Evolutionary conservation across 306 rosid genomes (phyloP), one percentile per base, ranked within the genome.

Genomic region (Gillenia trifoliata): DNA sequence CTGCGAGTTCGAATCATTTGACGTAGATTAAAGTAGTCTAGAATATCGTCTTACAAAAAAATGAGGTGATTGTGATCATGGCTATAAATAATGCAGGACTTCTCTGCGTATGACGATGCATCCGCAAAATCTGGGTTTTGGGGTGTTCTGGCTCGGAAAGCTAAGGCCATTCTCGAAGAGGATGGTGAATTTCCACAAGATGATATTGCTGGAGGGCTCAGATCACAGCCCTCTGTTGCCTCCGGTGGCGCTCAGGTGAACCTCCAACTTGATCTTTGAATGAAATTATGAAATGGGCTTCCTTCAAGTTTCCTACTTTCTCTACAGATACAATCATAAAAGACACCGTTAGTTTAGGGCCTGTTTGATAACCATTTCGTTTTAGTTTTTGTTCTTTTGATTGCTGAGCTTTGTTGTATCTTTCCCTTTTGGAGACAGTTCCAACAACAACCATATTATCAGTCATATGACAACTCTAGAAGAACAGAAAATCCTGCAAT

Each of bases 131-230:
- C 88, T 1, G 97, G 99, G 72, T 92, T 94, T 68, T 92, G 99
- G 99, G 96, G 97, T 28, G 90, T 89, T 11, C 77, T 94, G 56
- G 93, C 96, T 22, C 89, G 91, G 59, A 92, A 90, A 72, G 98
- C 99, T 8, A 92, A 90, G 84, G 88, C 98, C 77, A 92, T 94
- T 65, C 77, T 92, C 23, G 99, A 94, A 30, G 98, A 94, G 50
- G 72, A 79, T 72, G 60, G 81, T 40, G 80, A 23, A 23, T 25
- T 67, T 45, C 77, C 63, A 40, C 82, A 80, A 40, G 57, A 41
- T 49, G 81, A 79, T 22, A 54, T 8, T 68, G 60, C 75, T 2
- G 80, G 85, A 56, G 55, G 76, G 33, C 66, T 77, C 57, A 70
- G 81, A 76, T 84, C 92, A 16, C 68, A 56, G 62, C 64, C 86